Base-by-base conservation (phyloP, 2,329 filamentous ascomycete species). In the Hirsutella rhossiliensis region DNA sequence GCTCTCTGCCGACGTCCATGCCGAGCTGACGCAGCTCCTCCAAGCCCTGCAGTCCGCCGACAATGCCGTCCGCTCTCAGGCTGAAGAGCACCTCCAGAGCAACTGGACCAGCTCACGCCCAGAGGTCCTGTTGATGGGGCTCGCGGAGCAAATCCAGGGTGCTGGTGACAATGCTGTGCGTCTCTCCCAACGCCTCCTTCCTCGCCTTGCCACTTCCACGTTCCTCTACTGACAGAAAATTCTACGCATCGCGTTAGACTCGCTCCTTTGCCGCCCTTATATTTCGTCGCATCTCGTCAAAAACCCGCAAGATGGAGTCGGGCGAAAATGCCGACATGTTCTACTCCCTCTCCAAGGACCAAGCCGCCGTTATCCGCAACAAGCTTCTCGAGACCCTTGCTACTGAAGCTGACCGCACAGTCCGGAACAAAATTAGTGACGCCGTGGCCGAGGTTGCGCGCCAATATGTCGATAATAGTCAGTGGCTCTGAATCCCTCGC, bases 361-460 rank as follows among this genome's bases (percentile, higher is more conserved):
- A 92, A 60, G 82, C 84, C 51, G 71, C 78, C 41, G 82, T 79
- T 40, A 94, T 97, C 56, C 80, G 88, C 53, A 76, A 84, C 56
- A 95, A 90, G 63, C 71, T 97, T 46, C 75, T 97, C 37, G 77
- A 89, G 57, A 80, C 79, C 43, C 72, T 96, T 43, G 78, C 78
- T 46, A 72, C 71, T 48, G 92, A 97, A 67, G 69, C 76, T 19
- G 77, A 84, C 49, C 76, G 80, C 48, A 71, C 77, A 34, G 85
- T 95, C 40, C 77, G 92, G 56, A 92, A 95, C 69, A 98, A 98
- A 66, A 85, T 97, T 60, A 92, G 89, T 55, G 92, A 98, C 66
- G 88, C 90, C n/a, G 85, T 97, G 49, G 92, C 92, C 20, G 92
- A 98, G 66, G 75, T 98, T 48, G 92, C 90, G 38, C 80, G 92